These are phyloP conservation scores for Quillaja saponaria DNA, from an alignment of 306 rosid genomes.

Conservation along the genomic window DNA sequence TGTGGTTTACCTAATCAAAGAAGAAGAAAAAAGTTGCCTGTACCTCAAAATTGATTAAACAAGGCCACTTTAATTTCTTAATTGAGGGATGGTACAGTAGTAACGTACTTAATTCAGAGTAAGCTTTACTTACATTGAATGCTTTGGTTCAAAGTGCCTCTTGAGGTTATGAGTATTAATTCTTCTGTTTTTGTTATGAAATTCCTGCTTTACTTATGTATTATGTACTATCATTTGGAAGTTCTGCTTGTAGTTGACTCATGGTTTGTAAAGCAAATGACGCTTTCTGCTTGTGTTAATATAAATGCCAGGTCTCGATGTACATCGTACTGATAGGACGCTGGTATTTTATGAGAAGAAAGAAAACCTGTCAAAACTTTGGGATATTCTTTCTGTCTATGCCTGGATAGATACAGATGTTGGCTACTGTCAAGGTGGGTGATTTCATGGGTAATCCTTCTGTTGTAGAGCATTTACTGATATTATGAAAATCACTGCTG, in stretches of 20 bases:
- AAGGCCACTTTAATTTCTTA: no score
- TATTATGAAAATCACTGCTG: not conserved
- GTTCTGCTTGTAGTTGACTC: constrained; percentile 16
- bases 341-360: constrained; percentile 88
- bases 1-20: no score
- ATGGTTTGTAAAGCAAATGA: not conserved
- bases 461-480: constrained; percentile 10
- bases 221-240: constrained; percentile 11
- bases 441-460: constrained; percentile 18
- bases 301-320: constrained; percentile 84
- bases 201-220: no score
- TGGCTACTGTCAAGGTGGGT: constrained; percentile 94
- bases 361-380: constrained; percentile 84
- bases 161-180: no score
- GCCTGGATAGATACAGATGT: constrained; percentile 96
- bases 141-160: no score
- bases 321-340: constrained; percentile 95
- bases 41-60: no score
- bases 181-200: no score
- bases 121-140: no score
- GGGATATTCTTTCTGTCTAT: constrained; percentile 97
- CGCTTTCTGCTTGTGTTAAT: constrained; percentile 19
- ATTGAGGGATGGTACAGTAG: no score
- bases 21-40: no score
- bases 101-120: no score